Conservation (phyloP, 371 early-diverging fungal genomes). For the Phascolomyces articulosus region DNA sequence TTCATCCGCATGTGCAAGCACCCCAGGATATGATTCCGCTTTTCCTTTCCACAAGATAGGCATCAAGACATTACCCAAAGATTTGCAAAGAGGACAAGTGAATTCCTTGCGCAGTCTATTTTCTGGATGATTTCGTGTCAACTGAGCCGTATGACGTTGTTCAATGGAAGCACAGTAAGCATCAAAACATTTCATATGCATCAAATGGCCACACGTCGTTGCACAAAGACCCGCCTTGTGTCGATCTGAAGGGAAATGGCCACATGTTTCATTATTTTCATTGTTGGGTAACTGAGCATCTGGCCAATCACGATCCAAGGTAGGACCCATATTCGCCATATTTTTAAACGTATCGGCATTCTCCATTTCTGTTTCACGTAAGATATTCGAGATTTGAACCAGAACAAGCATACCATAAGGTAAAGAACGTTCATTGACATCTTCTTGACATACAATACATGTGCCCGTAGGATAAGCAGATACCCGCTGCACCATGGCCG, state of each 20-base stretch:
- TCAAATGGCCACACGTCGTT: slow-evolving; percentile 93
- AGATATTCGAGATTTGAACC: slow-evolving; percentile 77
- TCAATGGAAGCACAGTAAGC: slow-evolving; percentile 81
- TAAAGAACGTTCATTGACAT: slow-evolving; percentile 67
- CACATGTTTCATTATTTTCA: slow-evolving; percentile 8
- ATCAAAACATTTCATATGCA: slow-evolving; percentile 92
- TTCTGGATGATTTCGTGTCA: slow-evolving; percentile 87
- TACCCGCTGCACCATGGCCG: slow-evolving; percentile 27
- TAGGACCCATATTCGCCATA: slow-evolving; percentile 48
- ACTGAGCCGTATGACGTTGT: slow-evolving; percentile 78
- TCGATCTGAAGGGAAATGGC: slow-evolving; percentile 55
- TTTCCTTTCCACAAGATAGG: slow-evolving; percentile 71
- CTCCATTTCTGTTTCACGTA: slow-evolving; percentile 68
- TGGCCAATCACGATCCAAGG: slow-evolving; percentile 48
- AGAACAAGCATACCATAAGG: slow-evolving; percentile 85
- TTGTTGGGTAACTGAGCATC: slow-evolving; percentile 30
- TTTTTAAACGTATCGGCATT: slow-evolving; percentile 50
- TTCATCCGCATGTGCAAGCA: slow-evolving; percentile 37
- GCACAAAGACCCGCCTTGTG: slow-evolving; percentile 67
- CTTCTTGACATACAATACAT: slow-evolving; percentile 96
- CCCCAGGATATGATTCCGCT: slow-evolving; percentile 58
- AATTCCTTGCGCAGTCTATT: slow-evolving; percentile 80
- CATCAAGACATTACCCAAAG: slow-evolving; percentile 84
- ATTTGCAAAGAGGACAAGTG: slow-evolving; percentile 94
- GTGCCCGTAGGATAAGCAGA: slow-evolving; percentile 80